Conservation (phyloP, 2,329 filamentous ascomycete genomes). For the Aspergillus sp. region DNA sequence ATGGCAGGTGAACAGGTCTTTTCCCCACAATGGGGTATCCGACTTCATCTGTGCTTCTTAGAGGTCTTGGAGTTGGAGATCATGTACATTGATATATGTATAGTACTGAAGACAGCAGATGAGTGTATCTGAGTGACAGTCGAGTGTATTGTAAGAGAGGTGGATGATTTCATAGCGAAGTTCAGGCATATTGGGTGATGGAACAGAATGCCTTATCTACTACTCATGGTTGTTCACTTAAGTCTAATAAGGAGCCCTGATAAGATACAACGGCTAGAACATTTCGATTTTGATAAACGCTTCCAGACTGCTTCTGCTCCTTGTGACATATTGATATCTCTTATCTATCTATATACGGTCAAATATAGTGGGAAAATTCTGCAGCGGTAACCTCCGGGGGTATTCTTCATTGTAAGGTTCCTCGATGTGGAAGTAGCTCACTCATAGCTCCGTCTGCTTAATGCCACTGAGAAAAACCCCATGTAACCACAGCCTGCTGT, state of each 20-base stretch:
- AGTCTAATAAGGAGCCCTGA: neutral
- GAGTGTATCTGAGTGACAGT: neutral
- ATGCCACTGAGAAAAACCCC: neutral
- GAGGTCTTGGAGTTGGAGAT: neutral
- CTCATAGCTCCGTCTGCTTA: neutral
- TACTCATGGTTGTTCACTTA: too few relatives aligned
- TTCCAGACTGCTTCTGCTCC: neutral
- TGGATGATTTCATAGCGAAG: neutral
- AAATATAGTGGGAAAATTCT: neutral
- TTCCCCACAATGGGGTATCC: conserved; percentile 4
- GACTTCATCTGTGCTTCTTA: conserved; percentile 4
- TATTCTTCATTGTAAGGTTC: too few relatives aligned
- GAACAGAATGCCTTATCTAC: too few relatives aligned
- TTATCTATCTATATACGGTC: neutral
- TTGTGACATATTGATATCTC: too few relatives aligned
- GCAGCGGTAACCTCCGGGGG: neutral
- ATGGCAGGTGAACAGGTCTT: neutral
- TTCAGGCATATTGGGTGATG: too few relatives aligned
- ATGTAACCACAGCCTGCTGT: neutral
- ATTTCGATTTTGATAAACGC: neutral
- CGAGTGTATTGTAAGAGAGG: neutral
- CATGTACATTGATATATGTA: neutral
- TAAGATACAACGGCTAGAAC: neutral
- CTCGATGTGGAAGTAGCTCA: too few relatives aligned
- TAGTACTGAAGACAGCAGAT: neutral